Percentiles rank a stretch among this genome's conserved stretches.
These are phyloP conservation scores for Aspergillus conjunctus DNA, from an alignment of 495 filamentous ascomycete species.

Conservation along the genomic window DNA sequence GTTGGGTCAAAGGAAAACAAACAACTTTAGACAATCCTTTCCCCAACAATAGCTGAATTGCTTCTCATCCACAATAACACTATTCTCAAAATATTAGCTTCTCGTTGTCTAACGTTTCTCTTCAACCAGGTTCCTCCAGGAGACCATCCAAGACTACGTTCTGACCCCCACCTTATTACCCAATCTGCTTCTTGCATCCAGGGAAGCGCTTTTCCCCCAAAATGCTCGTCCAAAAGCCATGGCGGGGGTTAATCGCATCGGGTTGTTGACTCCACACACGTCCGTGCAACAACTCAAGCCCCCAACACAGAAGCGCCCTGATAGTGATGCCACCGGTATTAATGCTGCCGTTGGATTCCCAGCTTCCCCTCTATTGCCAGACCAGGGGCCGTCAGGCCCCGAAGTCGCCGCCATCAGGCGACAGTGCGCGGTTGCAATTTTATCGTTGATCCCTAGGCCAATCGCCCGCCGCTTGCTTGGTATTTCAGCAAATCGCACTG, in stretches of 20 bases:
- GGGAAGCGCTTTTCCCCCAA: slow-evolving; percentile 77
- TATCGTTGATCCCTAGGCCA: slow-evolving; percentile 47
- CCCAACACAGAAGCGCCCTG: slow-evolving; percentile 13
- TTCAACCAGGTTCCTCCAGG: slow-evolving; percentile 69
- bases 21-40: slow-evolving; percentile 1
- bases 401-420: slow-evolving; percentile 56
- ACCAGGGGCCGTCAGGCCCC: slow-evolving; percentile 32
- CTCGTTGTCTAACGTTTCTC: slow-evolving; percentile 10
- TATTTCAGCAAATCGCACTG: slow-evolving; percentile 19
- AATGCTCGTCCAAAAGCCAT: slow-evolving; percentile 56
- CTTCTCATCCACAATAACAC: slow-evolving; percentile 22
- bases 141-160: slow-evolving; percentile 65
- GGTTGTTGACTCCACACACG: slow-evolving; percentile 32
- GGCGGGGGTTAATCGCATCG: slow-evolving; percentile 27
- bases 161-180: slow-evolving; percentile 70
- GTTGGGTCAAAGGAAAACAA: neutral
- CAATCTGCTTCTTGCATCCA: slow-evolving; percentile 68
- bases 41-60: slow-evolving; percentile 7
- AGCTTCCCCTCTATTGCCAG: slow-evolving; percentile 20
- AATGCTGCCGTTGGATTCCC: slow-evolving; percentile 18
- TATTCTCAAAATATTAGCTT: neutral
- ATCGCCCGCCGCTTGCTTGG: slow-evolving; percentile 46
- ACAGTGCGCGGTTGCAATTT: slow-evolving; percentile 55
- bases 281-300: slow-evolving; percentile 32
- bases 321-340: slow-evolving; percentile 27